These are phyloP conservation scores for Cercospora sp. DNA, from an alignment of 2,329 filamentous ascomycete species.

Conservation along the genomic window DNA sequence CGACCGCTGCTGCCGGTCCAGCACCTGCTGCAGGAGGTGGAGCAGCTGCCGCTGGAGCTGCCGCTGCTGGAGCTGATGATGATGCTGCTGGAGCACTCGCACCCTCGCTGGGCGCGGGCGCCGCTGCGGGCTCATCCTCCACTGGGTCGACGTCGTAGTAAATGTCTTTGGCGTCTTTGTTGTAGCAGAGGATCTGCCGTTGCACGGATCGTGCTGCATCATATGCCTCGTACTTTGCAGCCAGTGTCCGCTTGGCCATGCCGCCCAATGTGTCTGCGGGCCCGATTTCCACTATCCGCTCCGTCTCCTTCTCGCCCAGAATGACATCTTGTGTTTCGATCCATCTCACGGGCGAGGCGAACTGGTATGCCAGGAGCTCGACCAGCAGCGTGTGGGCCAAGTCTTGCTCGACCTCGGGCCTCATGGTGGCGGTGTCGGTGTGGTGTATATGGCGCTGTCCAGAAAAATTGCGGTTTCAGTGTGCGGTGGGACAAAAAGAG, in stretches of 20 bases:
- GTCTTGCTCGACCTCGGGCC: slow-evolving; percentile 98
- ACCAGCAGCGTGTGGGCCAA: slow-evolving; percentile 97
- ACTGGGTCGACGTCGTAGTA: slow-evolving; percentile 98
- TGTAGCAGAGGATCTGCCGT: slow-evolving; percentile 97
- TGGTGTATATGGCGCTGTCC: slow-evolving; percentile 19
- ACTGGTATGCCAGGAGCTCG: slow-evolving; percentile 98
- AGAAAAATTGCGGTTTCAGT: slow-evolving; percentile 18
- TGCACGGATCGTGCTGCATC: slow-evolving; percentile 96
- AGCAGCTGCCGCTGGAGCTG: slow-evolving; percentile 56
- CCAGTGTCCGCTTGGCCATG: slow-evolving; percentile 94
- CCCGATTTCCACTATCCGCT: slow-evolving; percentile 96
- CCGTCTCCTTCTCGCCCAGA: slow-evolving; percentile 89
- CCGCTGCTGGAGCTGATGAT: slow-evolving; percentile 44
- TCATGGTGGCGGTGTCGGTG: slow-evolving; percentile 59
- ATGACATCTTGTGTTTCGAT: slow-evolving; percentile 99
- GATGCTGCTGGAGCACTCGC: slow-evolving; percentile 51
- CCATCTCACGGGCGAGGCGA: slow-evolving; percentile 98
- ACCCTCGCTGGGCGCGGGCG: slow-evolving; percentile 54
- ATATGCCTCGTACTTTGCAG: slow-evolving; percentile 97
- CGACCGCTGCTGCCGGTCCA: slow-evolving; percentile 81
- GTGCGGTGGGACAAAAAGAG: slow-evolving; percentile 20
- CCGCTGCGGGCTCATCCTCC: slow-evolving; percentile 72
- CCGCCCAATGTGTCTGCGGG: slow-evolving; percentile 94
- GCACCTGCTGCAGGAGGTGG: slow-evolving; percentile 64
- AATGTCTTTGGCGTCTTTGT: slow-evolving; percentile 98